A percentile compares a stretch with the other conserved stretches of the same genome.
Conservation (phyloP, 257 asterid genomes). For the Solanum tarijense region DNA sequence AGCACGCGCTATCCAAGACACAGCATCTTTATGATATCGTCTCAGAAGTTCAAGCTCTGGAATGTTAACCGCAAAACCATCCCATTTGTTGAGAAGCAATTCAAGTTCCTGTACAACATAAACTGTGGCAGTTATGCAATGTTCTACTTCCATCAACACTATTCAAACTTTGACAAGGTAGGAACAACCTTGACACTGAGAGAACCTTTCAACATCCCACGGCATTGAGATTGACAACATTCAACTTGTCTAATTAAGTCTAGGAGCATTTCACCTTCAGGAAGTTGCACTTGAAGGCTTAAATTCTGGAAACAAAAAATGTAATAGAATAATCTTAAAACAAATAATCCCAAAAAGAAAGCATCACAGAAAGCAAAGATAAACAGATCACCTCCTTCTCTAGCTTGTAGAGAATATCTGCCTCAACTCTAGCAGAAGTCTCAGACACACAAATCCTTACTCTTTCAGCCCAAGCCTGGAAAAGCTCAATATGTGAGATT, state of each 20-base stretch:
- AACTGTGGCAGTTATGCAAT: conserved; percentile 1
- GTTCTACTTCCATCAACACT: conserved; percentile 5
- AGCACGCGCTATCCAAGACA: conserved; percentile 65
- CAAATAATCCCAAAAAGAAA: neutral
- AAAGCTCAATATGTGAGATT: neutral
- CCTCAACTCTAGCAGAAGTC: conserved; percentile 51
- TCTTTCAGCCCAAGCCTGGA: conserved; percentile 63
- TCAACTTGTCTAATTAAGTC: conserved; percentile 45
- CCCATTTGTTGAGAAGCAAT: conserved; percentile 44
- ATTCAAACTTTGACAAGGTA: neutral
- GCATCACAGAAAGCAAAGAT: neutral
- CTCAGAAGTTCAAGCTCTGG: conserved; percentile 70
- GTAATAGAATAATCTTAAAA: neutral
- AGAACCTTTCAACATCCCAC: conserved; percentile 50
- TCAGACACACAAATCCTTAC: conserved; percentile 47
- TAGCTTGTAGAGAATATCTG: conserved; percentile 59
- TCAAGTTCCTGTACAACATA: conserved; percentile 50
- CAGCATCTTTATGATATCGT: conserved; percentile 46
- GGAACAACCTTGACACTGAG: conserved; percentile 51
- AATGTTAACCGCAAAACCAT: conserved; percentile 50
- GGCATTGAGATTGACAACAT: conserved; percentile 58
- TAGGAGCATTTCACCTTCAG: conserved; percentile 50
- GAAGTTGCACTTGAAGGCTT: conserved; percentile 62
- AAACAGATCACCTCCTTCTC: conserved; percentile 53
- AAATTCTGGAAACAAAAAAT: conserved; percentile 28